Evolutionary conservation across 1,284 basidiomycete genomes (phyloP).

Genomic region (Cutaneotrichosporon cutaneum): DNA sequence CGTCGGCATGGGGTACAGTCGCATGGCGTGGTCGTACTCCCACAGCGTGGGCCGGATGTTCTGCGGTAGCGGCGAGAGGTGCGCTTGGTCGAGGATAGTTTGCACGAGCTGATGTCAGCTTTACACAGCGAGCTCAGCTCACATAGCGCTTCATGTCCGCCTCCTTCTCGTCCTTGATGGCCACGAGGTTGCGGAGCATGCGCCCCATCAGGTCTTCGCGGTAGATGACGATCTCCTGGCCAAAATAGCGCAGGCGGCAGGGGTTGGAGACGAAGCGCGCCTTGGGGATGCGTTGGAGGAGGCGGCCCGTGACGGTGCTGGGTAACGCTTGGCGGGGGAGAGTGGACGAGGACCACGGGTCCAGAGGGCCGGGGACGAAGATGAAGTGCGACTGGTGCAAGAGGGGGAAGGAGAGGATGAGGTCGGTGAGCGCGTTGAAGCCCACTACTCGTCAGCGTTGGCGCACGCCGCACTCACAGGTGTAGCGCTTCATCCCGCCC

Average conservation of each 20-base stretch:
- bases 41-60: conserved; percentile 83
- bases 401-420: conserved; percentile 80
- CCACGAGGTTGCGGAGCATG: conserved; percentile 87
- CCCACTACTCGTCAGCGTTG: too few species aligned
- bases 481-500: conserved; percentile 75
- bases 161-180: conserved; percentile 75
- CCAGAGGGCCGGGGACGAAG: conserved; percentile 88
- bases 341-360: conserved; percentile 73
- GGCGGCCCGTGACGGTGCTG: conserved; percentile 65
- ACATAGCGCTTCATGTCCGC: conserved; percentile 81
- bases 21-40: conserved; percentile 88
- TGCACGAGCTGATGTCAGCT: conserved; percentile 71
- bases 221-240: conserved; percentile 92
- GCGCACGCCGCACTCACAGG: too few species aligned
- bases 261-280: conserved; percentile 86
- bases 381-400: conserved; percentile 81
- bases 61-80: conserved; percentile 79
- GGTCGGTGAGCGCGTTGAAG: conserved; percentile 79
- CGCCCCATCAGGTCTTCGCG: conserved; percentile 90
- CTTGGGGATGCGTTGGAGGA: conserved; percentile 71
- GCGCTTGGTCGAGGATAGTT: conserved; percentile 85
- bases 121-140: conserved; percentile 39
- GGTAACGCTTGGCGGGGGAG: conserved; percentile 79
- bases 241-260: conserved; percentile 90
- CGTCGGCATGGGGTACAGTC: conserved; percentile 93